Evolutionary conservation across 306 rosid species (phyloP).

Genomic region (Boehmeria nivea): DNA sequence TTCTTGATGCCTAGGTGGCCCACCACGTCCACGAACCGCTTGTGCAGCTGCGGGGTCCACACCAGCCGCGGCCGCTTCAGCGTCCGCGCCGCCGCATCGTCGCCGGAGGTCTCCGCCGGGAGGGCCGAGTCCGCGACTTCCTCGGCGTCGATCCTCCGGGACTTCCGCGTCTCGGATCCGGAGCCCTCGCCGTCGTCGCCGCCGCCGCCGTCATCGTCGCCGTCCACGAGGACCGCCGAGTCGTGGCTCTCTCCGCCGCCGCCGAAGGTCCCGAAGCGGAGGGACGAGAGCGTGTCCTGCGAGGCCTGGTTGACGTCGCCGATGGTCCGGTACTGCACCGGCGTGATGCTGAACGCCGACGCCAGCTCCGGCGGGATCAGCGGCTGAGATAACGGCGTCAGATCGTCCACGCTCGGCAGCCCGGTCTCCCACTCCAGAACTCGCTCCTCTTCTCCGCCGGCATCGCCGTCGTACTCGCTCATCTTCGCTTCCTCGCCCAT

Average conservation of each 20-base stretch:
- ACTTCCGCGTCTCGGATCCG: constrained; percentile 53
- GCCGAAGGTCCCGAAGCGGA: constrained; percentile 44
- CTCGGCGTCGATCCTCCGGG: constrained; percentile 44
- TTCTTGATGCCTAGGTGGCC: constrained; percentile 77
- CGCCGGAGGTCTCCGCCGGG: constrained; percentile 35
- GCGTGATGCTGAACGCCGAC: constrained; percentile 76
- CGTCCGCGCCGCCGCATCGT: constrained; percentile 38
- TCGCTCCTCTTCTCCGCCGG: constrained; percentile 38
- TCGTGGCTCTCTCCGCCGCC: constrained; percentile 26
- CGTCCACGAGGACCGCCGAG: constrained; percentile 36
- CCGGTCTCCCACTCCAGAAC: constrained; percentile 77
- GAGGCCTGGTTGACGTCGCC: constrained; percentile 81
- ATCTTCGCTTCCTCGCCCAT: constrained; percentile 82
- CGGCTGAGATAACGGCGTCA: constrained; percentile 67
- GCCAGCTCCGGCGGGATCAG: constrained; percentile 75
- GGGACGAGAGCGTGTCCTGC: constrained; percentile 47
- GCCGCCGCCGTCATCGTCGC: constrained; percentile 25
- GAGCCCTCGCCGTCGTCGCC: constrained; percentile 40
- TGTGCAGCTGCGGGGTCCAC: constrained; percentile 94
- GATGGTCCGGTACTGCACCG: constrained; percentile 48
- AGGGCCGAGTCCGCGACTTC: constrained; percentile 61
- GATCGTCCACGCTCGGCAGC: constrained; percentile 50
- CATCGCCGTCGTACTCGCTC: constrained; percentile 28
- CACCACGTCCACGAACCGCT: constrained; percentile 88
- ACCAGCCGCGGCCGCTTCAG: constrained; percentile 73